Evolutionary conservation across 805 yeast species (phyloP), one percentile per base, ranked within the genome.

Genomic region (Barnettozyma californica): DNA sequence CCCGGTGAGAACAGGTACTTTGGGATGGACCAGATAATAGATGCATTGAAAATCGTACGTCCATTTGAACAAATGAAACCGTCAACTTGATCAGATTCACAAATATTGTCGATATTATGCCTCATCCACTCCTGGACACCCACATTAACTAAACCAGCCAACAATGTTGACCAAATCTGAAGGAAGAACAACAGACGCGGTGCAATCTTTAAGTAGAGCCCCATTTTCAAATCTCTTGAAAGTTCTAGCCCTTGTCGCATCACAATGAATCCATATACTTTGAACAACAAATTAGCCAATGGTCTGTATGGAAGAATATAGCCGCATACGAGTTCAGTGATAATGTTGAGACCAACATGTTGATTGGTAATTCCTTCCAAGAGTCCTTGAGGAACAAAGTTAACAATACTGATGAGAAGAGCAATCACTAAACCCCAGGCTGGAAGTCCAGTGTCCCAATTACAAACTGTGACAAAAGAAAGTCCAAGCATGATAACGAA

Each of bases 351-450:
- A 18, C 83, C 84, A 52, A 77, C 74, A 11, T 77, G 69, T 38
- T 53, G 56, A 25, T 81, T 81, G 0, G 85, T 78, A 33, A 77
- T 77, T 16, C 83, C 79, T 31, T 77, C 80, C 43, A 81, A 68
- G 9, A 82, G 65, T 14, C 83, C 78, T 41, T 79, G 72, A 7
- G 85, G 85, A 36, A 80, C 66, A 51, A 80, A 69, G 53, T 79
- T 79, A 5, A 75, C 65, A 44, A 77, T 66, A 53, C 78, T 73
- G 52, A 81, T 69, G n/a, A 67, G 61, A n/a, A 80, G 64, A 1
- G 83, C 78, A 58, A 80, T 67, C 48, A 81, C 76, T 20, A 80
- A 68, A 3, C 80, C 82, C 83, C 83, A 80, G 6, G 80, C 73
- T 3, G 87, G 85, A 5, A 82, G 73, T 45, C 77, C 80, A 1